phyloP scores from a whole-genome alignment of 805 yeast species.

The Starmerella vaccinii region DNA sequence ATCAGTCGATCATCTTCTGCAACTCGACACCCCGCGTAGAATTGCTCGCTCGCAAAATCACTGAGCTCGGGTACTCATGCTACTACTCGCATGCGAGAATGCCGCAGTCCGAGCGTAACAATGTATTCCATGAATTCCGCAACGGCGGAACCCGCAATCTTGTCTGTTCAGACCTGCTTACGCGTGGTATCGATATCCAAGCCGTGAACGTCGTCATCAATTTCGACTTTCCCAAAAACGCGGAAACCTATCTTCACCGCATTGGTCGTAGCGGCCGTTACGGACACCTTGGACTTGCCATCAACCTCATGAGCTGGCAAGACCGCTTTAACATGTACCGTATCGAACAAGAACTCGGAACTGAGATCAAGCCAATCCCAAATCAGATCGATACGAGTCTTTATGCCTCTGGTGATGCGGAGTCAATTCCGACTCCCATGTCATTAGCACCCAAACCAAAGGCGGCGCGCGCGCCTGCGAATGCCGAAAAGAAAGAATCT shows the following conservation, averaged over 20 bases:
- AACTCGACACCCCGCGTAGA: constrained; percentile 96
- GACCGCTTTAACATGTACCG: constrained; percentile 88
- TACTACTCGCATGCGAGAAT: constrained; percentile 93
- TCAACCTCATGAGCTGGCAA: constrained; percentile 91
- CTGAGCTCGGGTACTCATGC: constrained; percentile 93
- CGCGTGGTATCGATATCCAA: constrained; percentile 98
- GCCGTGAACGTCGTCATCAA: constrained; percentile 97
- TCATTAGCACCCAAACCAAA: constrained; percentile 1
- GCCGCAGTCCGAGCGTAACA: constrained; percentile 95
- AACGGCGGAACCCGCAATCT: constrained; percentile 95
- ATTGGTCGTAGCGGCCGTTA: constrained; percentile 98
- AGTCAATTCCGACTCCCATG: constrained; percentile 1
- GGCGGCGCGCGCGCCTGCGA: background rate
- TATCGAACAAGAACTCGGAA: constrained; percentile 94
- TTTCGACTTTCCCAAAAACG: constrained; percentile 96
- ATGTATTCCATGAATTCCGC: constrained; percentile 97
- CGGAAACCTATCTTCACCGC: constrained; percentile 95
- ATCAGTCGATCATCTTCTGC: constrained; percentile 94
- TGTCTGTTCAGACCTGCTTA: constrained; percentile 90
- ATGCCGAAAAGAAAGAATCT: background rate
- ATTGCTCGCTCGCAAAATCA: constrained; percentile 85
- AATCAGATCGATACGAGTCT: constrained; percentile 79
- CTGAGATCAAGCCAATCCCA: constrained; percentile 95
- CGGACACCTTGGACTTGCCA: constrained; percentile 96
- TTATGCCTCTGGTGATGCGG: constrained; percentile 66